Base-by-base conservation (phyloP, 306 rosid species). In the Vicia villosa region DNA sequence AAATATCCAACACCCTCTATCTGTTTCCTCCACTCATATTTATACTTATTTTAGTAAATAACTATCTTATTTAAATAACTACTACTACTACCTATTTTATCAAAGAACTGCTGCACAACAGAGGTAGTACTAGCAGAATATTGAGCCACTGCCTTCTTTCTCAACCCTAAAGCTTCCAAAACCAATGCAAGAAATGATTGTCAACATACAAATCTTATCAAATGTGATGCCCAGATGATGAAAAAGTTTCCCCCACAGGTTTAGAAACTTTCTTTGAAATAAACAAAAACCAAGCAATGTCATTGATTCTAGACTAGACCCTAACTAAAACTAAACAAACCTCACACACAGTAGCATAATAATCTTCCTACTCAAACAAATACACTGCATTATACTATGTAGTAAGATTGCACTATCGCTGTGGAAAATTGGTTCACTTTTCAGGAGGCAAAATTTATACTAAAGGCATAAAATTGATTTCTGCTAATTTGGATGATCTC, bases 301-400 rank as follows among this genome's bases (percentile, higher is more conserved):
- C 69, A 73, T 63, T 55, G 49, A 63, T 10, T n/a, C n/a, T n/a
- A n/a, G n/a, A 50, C 67, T 56, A 78, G 12, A 68, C 72, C 43
- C 55, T 21, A 26, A 64, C 22, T 64, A 20, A 66, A 47, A 47
- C 59, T 30, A 66, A 32, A 30, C 60, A 32, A 65, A 38, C 66
- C n/a, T 5, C 22, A 63, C 13, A 5, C 12, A 15, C 20, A 28
- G 10, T 16, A 43, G 11, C 41, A 66, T 37, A 40, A 26, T 30
- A 59, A 45, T 62, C 55, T 21, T 50, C 36, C 24, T 11, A 63
- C 58, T 30, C 19, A 38, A 62, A 22, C 64, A 59, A 49, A 68
- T 5, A 24, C 55, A 59, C 13, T 21, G 5, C 68, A 55, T 22
- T 13, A 10, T n/a, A 63, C 34, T 37, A 15, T 15, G 61, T 12